phyloP scores from a whole-genome alignment of 495 filamentous ascomycete species.

The Talaromyces nanjingensis region DNA sequence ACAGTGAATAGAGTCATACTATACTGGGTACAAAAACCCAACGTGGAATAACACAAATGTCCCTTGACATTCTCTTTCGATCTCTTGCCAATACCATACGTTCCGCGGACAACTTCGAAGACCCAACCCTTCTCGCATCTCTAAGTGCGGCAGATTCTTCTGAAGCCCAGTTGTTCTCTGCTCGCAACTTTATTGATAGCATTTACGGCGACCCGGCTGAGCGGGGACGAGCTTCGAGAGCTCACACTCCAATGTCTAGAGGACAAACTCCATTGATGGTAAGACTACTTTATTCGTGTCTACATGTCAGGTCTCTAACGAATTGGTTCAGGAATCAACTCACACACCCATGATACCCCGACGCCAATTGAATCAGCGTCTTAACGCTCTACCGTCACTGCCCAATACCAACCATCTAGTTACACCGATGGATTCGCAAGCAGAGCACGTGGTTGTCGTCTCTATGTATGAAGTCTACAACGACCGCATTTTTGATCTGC shows the following conservation, averaged over 20 bases:
- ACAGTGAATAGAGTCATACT: conserved; percentile 74
- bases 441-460: conserved; percentile 83
- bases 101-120: conserved; percentile 48
- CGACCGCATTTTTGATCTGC: conserved; percentile 91
- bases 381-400: conserved; percentile 57
- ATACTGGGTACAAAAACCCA: conserved; percentile 84
- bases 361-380: conserved; percentile 52
- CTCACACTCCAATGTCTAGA: conserved; percentile 67
- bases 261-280: conserved; percentile 39
- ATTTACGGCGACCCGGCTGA: conserved; percentile 63
- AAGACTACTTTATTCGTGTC: conserved; percentile 13
- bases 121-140: conserved; percentile 58
- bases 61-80: conserved; percentile 82
- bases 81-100: conserved; percentile 63
- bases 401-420: conserved; percentile 69
- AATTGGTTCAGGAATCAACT: conserved; percentile 41
- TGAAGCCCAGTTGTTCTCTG: conserved; percentile 75
- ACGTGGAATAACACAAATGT: conserved; percentile 84
- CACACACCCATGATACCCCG: conserved; percentile 45
- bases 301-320: conserved; percentile 1
- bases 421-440: conserved; percentile 57
- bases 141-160: conserved; percentile 71
- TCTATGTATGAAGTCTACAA: conserved; percentile 99
- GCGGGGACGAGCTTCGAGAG: conserved; percentile 59
- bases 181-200: conserved; percentile 70